These are phyloP conservation scores for Lentinula novae-zelandiae DNA, from an alignment of 1,284 basidiomycete species.

Conservation along the genomic window DNA sequence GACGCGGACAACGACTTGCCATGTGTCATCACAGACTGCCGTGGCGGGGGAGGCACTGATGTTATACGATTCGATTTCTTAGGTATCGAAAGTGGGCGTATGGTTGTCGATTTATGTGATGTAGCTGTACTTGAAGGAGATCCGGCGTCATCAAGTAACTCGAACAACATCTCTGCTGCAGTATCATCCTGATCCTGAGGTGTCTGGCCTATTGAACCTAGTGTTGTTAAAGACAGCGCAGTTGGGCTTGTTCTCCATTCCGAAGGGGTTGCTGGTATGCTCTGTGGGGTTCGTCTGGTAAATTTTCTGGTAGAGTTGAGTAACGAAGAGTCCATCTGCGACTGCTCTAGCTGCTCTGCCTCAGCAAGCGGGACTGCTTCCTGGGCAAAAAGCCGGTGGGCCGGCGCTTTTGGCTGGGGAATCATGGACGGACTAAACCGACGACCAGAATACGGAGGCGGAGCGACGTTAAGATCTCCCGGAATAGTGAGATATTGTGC, in stretches of 20 bases:
- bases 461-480: not conserved
- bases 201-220: not conserved
- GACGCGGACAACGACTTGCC: not conserved
- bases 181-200: constrained; percentile 8
- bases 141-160: not conserved
- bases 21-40: not conserved
- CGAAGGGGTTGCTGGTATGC: constrained; percentile 5
- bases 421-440: not conserved
- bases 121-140: not conserved
- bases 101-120: not conserved
- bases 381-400: not conserved
- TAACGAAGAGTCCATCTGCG: not conserved
- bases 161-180: constrained; percentile 11
- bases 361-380: not conserved
- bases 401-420: not conserved
- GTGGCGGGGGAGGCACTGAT: not conserved
- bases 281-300: not conserved
- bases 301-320: not conserved
- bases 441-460: constrained; percentile 9
- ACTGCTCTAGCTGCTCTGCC: not conserved
- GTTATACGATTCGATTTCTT: not conserved
- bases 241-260: constrained; percentile 7
- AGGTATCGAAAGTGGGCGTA: not conserved
- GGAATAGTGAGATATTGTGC: constrained; percentile 5
- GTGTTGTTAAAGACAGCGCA: not conserved